Conservation (phyloP, 2,329 filamentous ascomycete genomes). For the Ascochyta rabiei region DNA sequence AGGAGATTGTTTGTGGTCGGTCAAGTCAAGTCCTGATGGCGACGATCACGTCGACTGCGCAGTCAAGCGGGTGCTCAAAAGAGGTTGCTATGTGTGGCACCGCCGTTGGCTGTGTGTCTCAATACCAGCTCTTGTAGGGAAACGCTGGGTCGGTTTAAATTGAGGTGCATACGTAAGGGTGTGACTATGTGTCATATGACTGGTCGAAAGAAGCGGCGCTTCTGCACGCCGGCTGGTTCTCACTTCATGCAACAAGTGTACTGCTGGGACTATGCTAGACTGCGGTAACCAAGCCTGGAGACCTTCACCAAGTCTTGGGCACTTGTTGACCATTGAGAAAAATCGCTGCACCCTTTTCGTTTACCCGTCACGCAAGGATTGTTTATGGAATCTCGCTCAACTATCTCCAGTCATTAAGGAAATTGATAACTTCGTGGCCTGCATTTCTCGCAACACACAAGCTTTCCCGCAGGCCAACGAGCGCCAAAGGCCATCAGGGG, state of each 20-base stretch:
- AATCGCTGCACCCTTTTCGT: too few species aligned
- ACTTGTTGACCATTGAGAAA: too few species aligned
- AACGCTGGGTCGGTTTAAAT: conserved; percentile 12
- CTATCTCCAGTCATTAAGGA: too few species aligned
- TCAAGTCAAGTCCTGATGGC: background rate
- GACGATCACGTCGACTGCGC: background rate
- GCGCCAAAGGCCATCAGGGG: too few species aligned
- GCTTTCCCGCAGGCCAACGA: too few species aligned
- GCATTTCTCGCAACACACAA: too few species aligned
- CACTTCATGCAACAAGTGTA: background rate
- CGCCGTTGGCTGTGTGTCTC: conserved; percentile 8
- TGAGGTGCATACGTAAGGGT: conserved; percentile 25
- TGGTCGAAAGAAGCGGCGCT: conserved; percentile 21
- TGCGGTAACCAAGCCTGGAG: too few species aligned
- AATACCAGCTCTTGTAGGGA: conserved; percentile 14
- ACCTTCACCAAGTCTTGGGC: too few species aligned
- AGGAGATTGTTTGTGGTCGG: background rate
- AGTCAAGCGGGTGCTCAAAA: background rate
- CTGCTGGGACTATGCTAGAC: too few species aligned
- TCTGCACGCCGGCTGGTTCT: background rate
- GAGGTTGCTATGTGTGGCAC: conserved; percentile 9
- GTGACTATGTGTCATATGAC: conserved; percentile 31
- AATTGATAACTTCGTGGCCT: too few species aligned
- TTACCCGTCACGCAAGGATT: too few species aligned
- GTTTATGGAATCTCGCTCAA: too few species aligned